Conservation (phyloP, 2,329 filamentous ascomycete genomes). For the Pyricularia pennisetigena region DNA sequence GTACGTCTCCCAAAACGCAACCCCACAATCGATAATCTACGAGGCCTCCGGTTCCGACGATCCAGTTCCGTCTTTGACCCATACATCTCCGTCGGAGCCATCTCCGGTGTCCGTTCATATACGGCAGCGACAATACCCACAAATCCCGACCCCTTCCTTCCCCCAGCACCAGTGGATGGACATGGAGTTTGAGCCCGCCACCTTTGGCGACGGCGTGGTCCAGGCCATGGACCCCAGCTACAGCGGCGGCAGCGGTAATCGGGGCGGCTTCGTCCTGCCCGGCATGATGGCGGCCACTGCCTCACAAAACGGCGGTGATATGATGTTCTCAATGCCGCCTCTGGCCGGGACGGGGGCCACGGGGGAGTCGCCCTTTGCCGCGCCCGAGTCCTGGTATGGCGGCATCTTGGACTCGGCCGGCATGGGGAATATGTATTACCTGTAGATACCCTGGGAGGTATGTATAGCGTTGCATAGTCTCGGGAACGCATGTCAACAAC, state of each 20-base stretch:
- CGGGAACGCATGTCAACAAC: neutral
- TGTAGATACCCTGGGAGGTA: neutral
- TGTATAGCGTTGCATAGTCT: neutral
- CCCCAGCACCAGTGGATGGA: slow-evolving; percentile 6
- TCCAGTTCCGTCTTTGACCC: neutral
- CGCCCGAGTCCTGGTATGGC: slow-evolving; percentile 30
- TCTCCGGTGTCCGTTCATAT: slow-evolving; percentile 14
- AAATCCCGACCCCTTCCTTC: neutral
- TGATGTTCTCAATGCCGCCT: neutral
- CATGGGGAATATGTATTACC: neutral
- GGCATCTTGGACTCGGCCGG: slow-evolving; percentile 13
- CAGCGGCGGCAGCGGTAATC: slow-evolving; percentile 14
- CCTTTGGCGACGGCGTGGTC: slow-evolving; percentile 28
- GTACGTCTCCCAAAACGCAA: slow-evolving; percentile 5
- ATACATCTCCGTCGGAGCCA: neutral
- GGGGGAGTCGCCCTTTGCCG: slow-evolving; percentile 19
- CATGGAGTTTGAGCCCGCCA: slow-evolving; percentile 21
- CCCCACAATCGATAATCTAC: slow-evolving; percentile 19
- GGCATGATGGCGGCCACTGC: neutral
- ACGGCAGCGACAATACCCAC: slow-evolving; percentile 14
- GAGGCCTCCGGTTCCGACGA: neutral
- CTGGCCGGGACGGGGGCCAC: slow-evolving; percentile 6
- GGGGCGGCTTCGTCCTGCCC: slow-evolving; percentile 12
- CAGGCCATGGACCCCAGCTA: slow-evolving; percentile 33
- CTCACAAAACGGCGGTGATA: no score